A percentile compares a stretch with the other conserved stretches of the same genome.
phyloP scores from a whole-genome alignment of 306 rosid species.

The Trifolium subterraneum region DNA sequence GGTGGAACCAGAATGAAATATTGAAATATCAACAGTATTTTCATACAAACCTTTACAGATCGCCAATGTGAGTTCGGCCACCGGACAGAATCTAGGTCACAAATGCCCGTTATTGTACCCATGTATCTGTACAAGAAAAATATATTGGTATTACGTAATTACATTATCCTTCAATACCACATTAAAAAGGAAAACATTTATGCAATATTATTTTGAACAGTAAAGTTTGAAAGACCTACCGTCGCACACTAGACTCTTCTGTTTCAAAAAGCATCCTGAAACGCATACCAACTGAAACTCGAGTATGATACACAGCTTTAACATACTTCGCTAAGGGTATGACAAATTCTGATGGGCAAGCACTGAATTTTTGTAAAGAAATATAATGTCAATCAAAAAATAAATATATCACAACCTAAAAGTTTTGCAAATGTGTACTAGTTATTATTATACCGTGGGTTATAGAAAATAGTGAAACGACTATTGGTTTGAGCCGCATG shows the following conservation, averaged over 20 bases:
- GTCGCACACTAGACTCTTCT: constrained; percentile 95
- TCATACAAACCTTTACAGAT: constrained; percentile 84
- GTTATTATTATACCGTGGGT: constrained; percentile 69
- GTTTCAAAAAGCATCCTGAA: constrained; percentile 99
- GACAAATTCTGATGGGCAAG: constrained; percentile 95
- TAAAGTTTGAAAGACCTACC: constrained; percentile 55
- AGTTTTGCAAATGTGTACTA: constrained; percentile 3
- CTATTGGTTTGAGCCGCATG: constrained; percentile 98
- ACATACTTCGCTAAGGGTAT: constrained; percentile 86
- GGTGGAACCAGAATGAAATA: not conserved
- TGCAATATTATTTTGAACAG: constrained; percentile 13
- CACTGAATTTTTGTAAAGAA: constrained; percentile 57
- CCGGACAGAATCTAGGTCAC: constrained; percentile 81
- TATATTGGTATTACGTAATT: not conserved
- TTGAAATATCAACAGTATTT: not conserved
- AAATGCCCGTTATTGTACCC: constrained; percentile 97
- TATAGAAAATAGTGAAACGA: constrained; percentile 93
- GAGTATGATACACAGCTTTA: constrained; percentile 95
- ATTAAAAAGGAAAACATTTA: constrained; percentile 6
- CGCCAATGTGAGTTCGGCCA: constrained; percentile 98
- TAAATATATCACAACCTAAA: not conserved
- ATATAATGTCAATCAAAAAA: constrained; percentile 27
- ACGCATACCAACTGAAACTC: constrained; percentile 98
- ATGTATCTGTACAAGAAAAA: constrained; percentile 54
- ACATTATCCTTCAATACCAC: not conserved